Percentiles rank a stretch among this genome's conserved stretches.
Conservation (phyloP, 1,284 basidiomycete genomes). For the Cutaneotrichosporon cutaneum region DNA sequence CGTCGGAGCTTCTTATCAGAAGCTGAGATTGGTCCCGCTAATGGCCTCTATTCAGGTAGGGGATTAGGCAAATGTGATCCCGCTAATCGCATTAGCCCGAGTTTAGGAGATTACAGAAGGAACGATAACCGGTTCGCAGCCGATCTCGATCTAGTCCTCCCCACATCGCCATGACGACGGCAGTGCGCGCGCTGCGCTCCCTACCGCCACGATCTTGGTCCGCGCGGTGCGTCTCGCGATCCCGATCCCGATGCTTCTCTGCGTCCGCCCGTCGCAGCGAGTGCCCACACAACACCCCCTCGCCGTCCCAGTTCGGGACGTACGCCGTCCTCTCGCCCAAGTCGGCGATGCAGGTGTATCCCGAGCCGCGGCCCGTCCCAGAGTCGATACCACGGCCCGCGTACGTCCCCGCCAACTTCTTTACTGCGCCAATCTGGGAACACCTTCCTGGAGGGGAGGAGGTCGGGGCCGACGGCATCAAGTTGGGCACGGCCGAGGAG, state of each 20-base stretch:
- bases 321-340: slow-evolving; percentile 38
- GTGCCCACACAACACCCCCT: slow-evolving; percentile 20
- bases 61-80: background rate
- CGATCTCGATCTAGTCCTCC: background rate
- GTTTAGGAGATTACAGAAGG: background rate
- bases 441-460: slow-evolving; percentile 44
- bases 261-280: background rate
- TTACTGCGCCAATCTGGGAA: slow-evolving; percentile 53
- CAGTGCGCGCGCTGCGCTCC: background rate
- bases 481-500: slow-evolving; percentile 63
- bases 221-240: background rate
- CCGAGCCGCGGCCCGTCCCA: slow-evolving; percentile 61
- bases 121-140: background rate
- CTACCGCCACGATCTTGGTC: background rate
- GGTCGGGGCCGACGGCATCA: slow-evolving; percentile 54
- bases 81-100: background rate
- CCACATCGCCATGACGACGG: background rate
- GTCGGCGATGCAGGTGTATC: slow-evolving; percentile 37
- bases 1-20: background rate
- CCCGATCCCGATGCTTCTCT: background rate
- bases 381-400: slow-evolving; percentile 60
- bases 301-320: slow-evolving; percentile 33
- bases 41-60: background rate
- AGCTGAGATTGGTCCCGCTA: background rate
- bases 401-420: slow-evolving; percentile 59